Base-by-base conservation (phyloP, 306 rosid species). In the Arachis hypogaea region DNA sequence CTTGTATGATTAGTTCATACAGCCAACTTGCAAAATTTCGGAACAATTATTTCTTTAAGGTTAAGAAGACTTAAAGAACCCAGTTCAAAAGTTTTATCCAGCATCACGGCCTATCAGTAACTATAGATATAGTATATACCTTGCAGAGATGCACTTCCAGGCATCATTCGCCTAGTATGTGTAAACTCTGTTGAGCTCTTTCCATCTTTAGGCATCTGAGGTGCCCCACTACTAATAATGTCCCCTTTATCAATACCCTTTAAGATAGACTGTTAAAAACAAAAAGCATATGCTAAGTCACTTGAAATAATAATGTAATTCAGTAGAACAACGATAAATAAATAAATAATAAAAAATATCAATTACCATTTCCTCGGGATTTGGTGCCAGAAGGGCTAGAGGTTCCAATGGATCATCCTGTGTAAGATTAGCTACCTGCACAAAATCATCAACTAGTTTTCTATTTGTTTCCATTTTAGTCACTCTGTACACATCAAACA, bases 211-310 rank as follows among this genome's bases (percentile, higher is more conserved):
- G 84, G 47, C 57, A 87, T 83, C 73, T 88, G 99, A 58, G 99
- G 97, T n/a, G 89, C 98, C 71, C 91, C 82, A 66, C 98, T 92
- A 78, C 95, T 88, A 12, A 86, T 73, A 78, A 95, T 81, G 63
- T 95, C 98, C 40, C 97, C 99, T 75, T 88, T 90, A 47, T 92
- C 99, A 85, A 95, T 95, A 68, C 96, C 98, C 78, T 88, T 90
- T 69, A 90, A 69, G 80, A 85, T 86, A 81, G 74, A 77, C 99
- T 95, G 81, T 74, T 64, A 81, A 82, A 72, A 40, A 79, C 16
- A 66, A 83, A 82, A 59, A 16, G 2, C 59, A 52, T 47, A 57
- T 68, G 62, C 56, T 63, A 74, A 82, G 71, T 82, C 54, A 76
- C 81, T 49, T 58, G 60, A 80, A 73, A 77, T 56, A 57, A 49